phyloP scores from a whole-genome alignment of 805 yeast species.

The Candida parachauliodes region DNA sequence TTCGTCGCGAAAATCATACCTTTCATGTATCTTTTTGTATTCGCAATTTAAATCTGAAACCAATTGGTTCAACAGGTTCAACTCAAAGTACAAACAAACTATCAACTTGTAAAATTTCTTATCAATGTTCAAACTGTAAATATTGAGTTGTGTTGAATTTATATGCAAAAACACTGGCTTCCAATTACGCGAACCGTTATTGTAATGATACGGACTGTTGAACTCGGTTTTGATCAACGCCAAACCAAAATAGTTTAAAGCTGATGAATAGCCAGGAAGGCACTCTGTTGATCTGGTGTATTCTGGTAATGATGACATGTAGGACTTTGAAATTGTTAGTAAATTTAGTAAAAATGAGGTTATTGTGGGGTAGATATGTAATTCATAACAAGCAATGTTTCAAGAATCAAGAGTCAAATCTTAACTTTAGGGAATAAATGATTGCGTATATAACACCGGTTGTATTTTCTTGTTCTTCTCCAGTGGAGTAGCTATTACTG shows the following conservation, averaged over 20 bases:
- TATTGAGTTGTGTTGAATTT: constrained; percentile 36
- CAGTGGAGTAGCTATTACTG: no score
- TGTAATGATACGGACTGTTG: constrained; percentile 32
- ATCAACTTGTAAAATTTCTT: constrained; percentile 20
- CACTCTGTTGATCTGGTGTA: constrained; percentile 21
- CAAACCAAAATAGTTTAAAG: constrained; percentile 31
- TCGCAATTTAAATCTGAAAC: constrained; percentile 6
- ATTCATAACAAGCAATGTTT: no score
- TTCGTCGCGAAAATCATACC: constrained; percentile 1
- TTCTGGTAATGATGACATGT: constrained; percentile 14
- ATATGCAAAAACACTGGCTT: constrained; percentile 37
- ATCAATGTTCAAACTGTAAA: constrained; percentile 25
- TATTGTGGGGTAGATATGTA: neutral
- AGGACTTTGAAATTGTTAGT: neutral
- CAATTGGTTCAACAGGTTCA: constrained; percentile 21
- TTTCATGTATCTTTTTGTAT: constrained; percentile 6
- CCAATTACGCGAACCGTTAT: constrained; percentile 24
- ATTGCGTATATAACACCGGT: no score
- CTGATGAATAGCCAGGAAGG: constrained; percentile 29
- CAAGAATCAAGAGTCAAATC: no score
- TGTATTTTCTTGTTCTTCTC: no score
- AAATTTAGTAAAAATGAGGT: neutral
- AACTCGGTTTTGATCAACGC: constrained; percentile 34
- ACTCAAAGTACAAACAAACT: constrained; percentile 27
- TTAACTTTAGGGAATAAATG: no score